Evolutionary conservation across 192 early-diverging fungal genomes (phyloP).

Genomic region (Coemansia sp.): DNA sequence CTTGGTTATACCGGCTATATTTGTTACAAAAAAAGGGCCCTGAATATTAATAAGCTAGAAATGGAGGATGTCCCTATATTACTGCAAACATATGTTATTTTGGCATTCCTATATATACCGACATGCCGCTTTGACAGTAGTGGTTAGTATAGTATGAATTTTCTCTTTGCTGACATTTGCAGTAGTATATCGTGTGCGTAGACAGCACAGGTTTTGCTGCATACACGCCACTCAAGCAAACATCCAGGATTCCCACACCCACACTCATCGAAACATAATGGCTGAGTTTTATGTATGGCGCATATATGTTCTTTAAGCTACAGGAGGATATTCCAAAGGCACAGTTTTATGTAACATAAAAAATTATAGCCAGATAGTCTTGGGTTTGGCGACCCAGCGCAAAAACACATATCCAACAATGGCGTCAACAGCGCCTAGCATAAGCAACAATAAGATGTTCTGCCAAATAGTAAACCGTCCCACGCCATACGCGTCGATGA

Average conservation of each 20-base stretch:
- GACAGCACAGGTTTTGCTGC: not conserved
- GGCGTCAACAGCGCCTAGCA: constrained; percentile 37
- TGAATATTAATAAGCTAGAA: too few relatives aligned
- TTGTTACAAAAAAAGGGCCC: too few relatives aligned
- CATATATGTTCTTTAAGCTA: too few relatives aligned
- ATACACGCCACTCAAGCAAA: not conserved
- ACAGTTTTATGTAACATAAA: not conserved
- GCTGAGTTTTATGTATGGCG: too few relatives aligned
- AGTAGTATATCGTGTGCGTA: not conserved
- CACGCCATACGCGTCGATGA: constrained; percentile 33
- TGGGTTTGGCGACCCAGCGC: constrained; percentile 53
- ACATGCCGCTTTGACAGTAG: not conserved
- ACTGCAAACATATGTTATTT: too few relatives aligned
- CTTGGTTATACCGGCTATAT: not conserved
- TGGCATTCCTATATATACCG: too few relatives aligned
- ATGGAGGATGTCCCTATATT: too few relatives aligned
- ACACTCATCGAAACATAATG: not conserved
- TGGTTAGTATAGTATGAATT: not conserved
- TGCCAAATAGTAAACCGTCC: constrained; percentile 48
- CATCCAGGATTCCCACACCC: not conserved
- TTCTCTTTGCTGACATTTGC: not conserved
- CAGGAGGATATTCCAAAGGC: too few relatives aligned
- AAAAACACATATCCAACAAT: constrained; percentile 34
- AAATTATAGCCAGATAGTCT: constrained; percentile 33
- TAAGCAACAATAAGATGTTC: constrained; percentile 41